These are phyloP conservation scores for Salvia splendens DNA, from an alignment of 257 asterid species.

Conservation along the genomic window DNA sequence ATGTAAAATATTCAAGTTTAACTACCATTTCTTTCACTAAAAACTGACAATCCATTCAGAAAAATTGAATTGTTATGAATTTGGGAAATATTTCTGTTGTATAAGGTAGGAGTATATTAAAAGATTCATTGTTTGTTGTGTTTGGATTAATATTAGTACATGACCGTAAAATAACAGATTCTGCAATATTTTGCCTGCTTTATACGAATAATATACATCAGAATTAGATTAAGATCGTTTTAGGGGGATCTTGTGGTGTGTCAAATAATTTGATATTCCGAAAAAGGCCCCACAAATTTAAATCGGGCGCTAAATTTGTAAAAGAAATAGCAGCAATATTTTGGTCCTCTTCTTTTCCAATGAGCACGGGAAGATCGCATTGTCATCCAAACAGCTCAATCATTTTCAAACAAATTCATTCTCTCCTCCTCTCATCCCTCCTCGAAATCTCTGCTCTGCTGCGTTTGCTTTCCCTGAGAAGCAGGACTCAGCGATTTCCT, in stretches of 20 bases:
- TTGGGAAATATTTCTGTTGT: no score
- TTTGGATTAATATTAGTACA: no score
- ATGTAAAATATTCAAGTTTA: no score
- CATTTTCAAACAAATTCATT: not conserved
- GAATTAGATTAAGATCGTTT: not conserved
- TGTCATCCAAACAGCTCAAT: slow-evolving; percentile 25
- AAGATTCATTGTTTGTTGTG: no score
- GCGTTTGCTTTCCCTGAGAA: slow-evolving; percentile 9
- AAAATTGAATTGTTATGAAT: no score
- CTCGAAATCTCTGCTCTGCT: slow-evolving; percentile 3
- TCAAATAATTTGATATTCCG: not conserved
- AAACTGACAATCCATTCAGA: no score
- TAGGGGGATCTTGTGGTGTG: no score
- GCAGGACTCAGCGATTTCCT: slow-evolving; percentile 36
- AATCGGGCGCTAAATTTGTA: slow-evolving; percentile 41
- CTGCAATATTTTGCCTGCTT: no score
- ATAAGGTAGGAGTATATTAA: no score
- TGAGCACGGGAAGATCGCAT: slow-evolving; percentile 38
- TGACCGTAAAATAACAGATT: no score
- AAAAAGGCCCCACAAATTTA: slow-evolving; percentile 17
- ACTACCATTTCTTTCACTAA: no score
- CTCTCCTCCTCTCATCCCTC: slow-evolving; percentile 30
- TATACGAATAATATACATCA: not conserved
- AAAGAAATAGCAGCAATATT: not conserved
- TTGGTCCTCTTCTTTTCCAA: slow-evolving; percentile 38